These are phyloP conservation scores for Cryptococcus sp. DNA, from an alignment of 1,284 basidiomycete genomes.

Conservation along the genomic window DNA sequence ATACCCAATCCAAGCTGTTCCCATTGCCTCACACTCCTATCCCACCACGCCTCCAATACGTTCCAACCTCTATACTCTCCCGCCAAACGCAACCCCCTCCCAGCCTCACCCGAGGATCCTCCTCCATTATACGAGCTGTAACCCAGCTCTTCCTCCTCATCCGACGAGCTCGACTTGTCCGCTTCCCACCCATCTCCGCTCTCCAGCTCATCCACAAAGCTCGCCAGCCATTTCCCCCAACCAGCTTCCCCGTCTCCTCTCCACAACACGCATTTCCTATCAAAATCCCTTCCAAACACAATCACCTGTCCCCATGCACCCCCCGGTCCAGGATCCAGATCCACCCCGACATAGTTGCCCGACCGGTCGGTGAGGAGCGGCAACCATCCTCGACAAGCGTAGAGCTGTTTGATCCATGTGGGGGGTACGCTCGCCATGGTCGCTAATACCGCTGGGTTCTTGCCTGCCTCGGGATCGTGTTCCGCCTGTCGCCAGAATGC, in stretches of 20 bases:
- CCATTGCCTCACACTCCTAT: constrained; percentile 77
- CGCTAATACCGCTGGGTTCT: constrained; percentile 62
- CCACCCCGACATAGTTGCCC: constrained; percentile 95
- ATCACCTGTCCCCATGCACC: constrained; percentile 89
- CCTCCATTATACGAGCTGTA: constrained; percentile 80
- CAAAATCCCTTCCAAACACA: constrained; percentile 95
- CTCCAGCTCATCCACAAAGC: constrained; percentile 89
- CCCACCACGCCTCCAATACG: constrained; percentile 84
- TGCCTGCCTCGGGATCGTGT: constrained; percentile 64
- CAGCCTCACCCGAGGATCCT: constrained; percentile 62
- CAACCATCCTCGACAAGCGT: constrained; percentile 93
- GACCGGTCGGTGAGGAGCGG: constrained; percentile 87
- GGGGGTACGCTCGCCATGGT: constrained; percentile 86
- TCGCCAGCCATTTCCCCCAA: constrained; percentile 93
- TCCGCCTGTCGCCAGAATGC: constrained; percentile 88
- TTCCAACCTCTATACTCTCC: constrained; percentile 86
- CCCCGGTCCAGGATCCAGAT: constrained; percentile 74
- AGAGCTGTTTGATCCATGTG: constrained; percentile 82
- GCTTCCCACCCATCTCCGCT: constrained; percentile 78
- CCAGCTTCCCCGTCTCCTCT: constrained; percentile 82
- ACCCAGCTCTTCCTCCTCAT: constrained; percentile 65
- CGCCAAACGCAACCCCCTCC: constrained; percentile 59
- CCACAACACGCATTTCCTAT: constrained; percentile 94
- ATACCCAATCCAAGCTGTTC: constrained; percentile 66
- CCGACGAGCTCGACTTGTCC: constrained; percentile 50